phyloP scores from a whole-genome alignment of 2,329 filamentous ascomycete genomes.

The Epichloe gansuensis region DNA sequence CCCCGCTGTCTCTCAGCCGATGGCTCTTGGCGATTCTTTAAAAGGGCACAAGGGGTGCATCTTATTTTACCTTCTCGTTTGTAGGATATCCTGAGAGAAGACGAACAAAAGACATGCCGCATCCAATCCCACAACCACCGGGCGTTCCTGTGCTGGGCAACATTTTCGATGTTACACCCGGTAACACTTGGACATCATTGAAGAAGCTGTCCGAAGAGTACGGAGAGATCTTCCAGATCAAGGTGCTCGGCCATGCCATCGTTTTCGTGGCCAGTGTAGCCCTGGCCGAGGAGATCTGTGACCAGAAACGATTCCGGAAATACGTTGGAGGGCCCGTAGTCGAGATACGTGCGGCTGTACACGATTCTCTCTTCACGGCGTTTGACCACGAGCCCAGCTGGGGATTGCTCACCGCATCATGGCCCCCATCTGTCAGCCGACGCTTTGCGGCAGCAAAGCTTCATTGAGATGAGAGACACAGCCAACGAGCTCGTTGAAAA shows the following conservation, averaged over 20 bases:
- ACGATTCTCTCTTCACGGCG: slow-evolving; percentile 41
- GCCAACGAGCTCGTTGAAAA: slow-evolving; percentile 35
- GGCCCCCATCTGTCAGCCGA: slow-evolving; percentile 27
- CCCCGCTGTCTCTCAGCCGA: not conserved
- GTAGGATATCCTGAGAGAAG: not conserved
- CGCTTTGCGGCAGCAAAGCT: slow-evolving; percentile 20
- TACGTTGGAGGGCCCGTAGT: slow-evolving; percentile 40
- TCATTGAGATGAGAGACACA: slow-evolving; percentile 37
- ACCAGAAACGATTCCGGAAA: slow-evolving; percentile 42
- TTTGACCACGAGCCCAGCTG: slow-evolving; percentile 35
- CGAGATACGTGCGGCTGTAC: slow-evolving; percentile 37
- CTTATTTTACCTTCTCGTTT: not conserved
- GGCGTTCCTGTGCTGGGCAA: slow-evolving; percentile 26
- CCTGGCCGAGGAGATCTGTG: slow-evolving; percentile 38
- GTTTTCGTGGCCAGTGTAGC: slow-evolving; percentile 35
- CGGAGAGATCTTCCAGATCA: slow-evolving; percentile 28
- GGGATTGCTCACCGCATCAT: slow-evolving; percentile 40
- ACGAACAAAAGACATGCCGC: slow-evolving; percentile 16
- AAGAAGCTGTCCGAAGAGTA: slow-evolving; percentile 24
- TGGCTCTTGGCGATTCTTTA: not conserved
- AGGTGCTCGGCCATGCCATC: slow-evolving; percentile 20
- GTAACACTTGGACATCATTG: slow-evolving; percentile 25
- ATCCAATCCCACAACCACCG: slow-evolving; percentile 23
- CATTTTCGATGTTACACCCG: slow-evolving; percentile 22
- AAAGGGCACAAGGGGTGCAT: not conserved